Percentiles rank a stretch among this genome's conserved stretches.
Conservation (phyloP, 208 protist genomes). For the Vickermania ingenoplastis region DNA sequence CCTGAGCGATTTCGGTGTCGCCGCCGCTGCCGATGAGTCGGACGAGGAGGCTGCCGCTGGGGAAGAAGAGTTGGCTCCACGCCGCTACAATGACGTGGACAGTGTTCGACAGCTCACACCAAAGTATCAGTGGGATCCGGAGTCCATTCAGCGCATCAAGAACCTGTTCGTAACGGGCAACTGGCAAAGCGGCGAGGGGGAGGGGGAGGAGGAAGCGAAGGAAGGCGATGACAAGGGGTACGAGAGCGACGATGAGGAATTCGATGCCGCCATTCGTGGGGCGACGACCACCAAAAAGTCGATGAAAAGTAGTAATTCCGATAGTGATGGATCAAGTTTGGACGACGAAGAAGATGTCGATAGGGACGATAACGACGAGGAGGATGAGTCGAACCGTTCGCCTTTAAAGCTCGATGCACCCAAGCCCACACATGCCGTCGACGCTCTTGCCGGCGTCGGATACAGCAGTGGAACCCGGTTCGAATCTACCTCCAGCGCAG, state of each 20-base stretch:
- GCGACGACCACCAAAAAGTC: slow-evolving; percentile 14
- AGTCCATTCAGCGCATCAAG: slow-evolving; percentile 43
- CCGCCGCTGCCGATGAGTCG: slow-evolving; percentile 22
- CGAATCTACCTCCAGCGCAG: not conserved
- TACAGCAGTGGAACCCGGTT: slow-evolving; percentile 2
- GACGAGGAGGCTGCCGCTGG: slow-evolving; percentile 13
- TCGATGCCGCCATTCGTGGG: slow-evolving; percentile 59
- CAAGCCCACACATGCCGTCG: slow-evolving; percentile 11
- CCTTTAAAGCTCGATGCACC: slow-evolving; percentile 46
- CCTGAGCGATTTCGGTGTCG: slow-evolving; percentile 21
- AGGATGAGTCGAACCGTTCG: too few relatives aligned
- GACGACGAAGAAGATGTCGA: slow-evolving; percentile 9
- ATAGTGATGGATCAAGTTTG: slow-evolving; percentile 9
- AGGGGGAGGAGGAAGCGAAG: slow-evolving; percentile 30
- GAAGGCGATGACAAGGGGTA: slow-evolving; percentile 63
- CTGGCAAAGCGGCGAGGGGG: slow-evolving; percentile 58
- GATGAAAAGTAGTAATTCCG: not conserved
- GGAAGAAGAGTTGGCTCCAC: slow-evolving; percentile 33
- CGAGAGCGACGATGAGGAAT: slow-evolving; percentile 80
- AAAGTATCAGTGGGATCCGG: slow-evolving; percentile 43
- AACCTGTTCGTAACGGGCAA: slow-evolving; percentile 94
- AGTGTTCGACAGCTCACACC: slow-evolving; percentile 35
- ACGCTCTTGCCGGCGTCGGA: slow-evolving; percentile 22
- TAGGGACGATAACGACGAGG: slow-evolving; percentile 25
- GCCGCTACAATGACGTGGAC: slow-evolving; percentile 52